Evolutionary conservation across 768 basidiomycete genomes (phyloP), one percentile per base, ranked within the genome.

Genomic region (Galerina sulciceps): DNA sequence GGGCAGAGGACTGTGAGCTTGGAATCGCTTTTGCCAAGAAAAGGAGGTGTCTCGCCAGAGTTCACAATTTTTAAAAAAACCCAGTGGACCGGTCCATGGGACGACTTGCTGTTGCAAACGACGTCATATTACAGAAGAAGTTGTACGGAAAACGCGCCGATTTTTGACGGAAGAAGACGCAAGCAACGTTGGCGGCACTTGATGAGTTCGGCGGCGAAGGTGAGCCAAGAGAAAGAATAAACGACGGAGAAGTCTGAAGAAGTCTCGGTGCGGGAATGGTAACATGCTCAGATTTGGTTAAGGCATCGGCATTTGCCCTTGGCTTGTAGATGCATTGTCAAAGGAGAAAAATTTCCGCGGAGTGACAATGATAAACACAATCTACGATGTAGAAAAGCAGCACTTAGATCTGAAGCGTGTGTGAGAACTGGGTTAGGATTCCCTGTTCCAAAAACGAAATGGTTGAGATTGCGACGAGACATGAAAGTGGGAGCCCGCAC

Each of bases 41-140:
- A n/a, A 37, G 18, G 17, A 31, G 26, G 13, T 23, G 23, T 23
- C 22, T 26, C 14, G 45, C 23, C 10, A 23, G 45, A 26, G 45
- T 14, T 11, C 45, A 47, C 15, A 47, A n/a, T n/a, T n/a, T n/a
- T n/a, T n/a, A n/a, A 23, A 47, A n/a, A 47, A 31, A 23, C 26
- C n/a, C n/a, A 34, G 35, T 44, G 53, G 53, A 55, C 53, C 38
- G 36, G 59, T 60, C 59, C 59, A 60, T 56, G 59, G 59, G 50
- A 56, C 53, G 15, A 15, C 14, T 17, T 15, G 53, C 18, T 36
- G 36, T 38, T 31, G n/a, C 20, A 35, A 51, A 56, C 49, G 42
- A 60, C 49, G 49, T 46, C 55, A 60, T 51, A 31, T 47, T 23
- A 46, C 15, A 6, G 46, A 57, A 48, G 35, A 15, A 57, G 8